These are phyloP conservation scores for Poa pratensis DNA, from an alignment of 176 grass and related monocot species.

Conservation along the genomic window DNA sequence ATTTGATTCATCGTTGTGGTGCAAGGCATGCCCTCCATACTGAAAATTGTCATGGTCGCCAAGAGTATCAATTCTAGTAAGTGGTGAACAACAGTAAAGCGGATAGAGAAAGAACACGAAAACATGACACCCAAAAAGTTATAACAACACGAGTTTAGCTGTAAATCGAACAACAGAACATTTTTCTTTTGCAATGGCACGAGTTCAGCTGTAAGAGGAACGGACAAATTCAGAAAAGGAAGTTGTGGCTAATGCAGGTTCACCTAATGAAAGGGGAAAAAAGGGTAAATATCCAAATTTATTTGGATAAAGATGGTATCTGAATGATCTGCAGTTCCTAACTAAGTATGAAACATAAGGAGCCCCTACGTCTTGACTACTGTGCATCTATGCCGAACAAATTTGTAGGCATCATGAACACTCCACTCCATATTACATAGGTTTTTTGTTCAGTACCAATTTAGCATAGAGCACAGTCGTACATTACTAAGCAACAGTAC, in stretches of 20 bases:
- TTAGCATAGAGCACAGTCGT: background rate
- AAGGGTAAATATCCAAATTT: background rate
- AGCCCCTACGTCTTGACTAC: background rate
- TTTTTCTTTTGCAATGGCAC: background rate
- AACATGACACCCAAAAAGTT: constrained; percentile 20
- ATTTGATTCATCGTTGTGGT: constrained; percentile 49
- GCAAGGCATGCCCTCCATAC: constrained; percentile 69
- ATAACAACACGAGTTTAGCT: background rate
- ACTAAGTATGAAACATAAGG: background rate
- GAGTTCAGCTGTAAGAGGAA: background rate
- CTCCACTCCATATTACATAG: background rate
- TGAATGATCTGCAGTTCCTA: background rate
- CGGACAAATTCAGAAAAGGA: background rate
- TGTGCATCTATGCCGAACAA: background rate
- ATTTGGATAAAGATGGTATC: background rate
- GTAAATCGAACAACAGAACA: background rate
- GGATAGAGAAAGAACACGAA: background rate
- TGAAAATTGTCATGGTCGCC: constrained; percentile 47
- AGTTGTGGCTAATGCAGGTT: background rate
- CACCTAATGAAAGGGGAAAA: background rate
- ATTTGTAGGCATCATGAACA: background rate
- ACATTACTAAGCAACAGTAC: background rate
- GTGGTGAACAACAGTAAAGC: background rate
- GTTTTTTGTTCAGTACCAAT: background rate
- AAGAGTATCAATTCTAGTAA: constrained; percentile 5